Evolutionary conservation across 2,329 filamentous ascomycete species (phyloP), one percentile per base, ranked within the genome.

Genomic region (Zelopaecilomyces penicillatus): DNA sequence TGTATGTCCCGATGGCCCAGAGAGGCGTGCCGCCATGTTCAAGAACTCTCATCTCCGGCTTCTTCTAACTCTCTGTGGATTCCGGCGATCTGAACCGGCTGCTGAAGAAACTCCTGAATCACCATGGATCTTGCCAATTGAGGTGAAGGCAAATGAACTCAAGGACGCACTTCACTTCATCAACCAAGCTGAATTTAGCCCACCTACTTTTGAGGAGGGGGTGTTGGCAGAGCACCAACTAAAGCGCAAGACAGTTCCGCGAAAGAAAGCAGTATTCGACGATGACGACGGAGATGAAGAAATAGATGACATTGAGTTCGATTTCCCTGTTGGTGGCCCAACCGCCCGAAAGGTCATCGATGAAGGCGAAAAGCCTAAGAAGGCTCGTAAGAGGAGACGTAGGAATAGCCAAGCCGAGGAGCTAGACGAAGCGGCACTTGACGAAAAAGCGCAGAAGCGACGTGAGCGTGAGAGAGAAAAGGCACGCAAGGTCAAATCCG

Each of bases 41-140:
- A 94, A 88, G 59, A 94, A 97, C 63, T 82, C 86, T 7, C 83
- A 91, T 56, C 74, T 97, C 2, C 84, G 90, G 31, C 79, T 97
- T 2, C 75, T 98, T 4, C 84, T 97, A 76, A 83, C 74, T 1
- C 73, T 93, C 0, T 72, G 84, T 12, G 86, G 85, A 1, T 78
- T 94, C 49, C 74, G 84, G 55, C 74, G 82, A 4, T 63, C 75
- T 6, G 64, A 66, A 0, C 68, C 72, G 1, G 63, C 63, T 0
- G 56, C 72, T 4, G 82, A 88, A 36, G 87, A 95, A 57, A 82
- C 86, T 4, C 74, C 77, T 1, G 85, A 91, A 46, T 83, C 85
- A 2, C 70, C 74, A 1, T 97, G 93, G 93, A 68, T 86, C 37
- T 73, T 97, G 35, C 85, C 89, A 0, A 73, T 79, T 1, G 65